Evolutionary conservation across 208 protist species (phyloP), one percentile per base, ranked within the genome.

Genomic region (Angomonas ambiguus): DNA sequence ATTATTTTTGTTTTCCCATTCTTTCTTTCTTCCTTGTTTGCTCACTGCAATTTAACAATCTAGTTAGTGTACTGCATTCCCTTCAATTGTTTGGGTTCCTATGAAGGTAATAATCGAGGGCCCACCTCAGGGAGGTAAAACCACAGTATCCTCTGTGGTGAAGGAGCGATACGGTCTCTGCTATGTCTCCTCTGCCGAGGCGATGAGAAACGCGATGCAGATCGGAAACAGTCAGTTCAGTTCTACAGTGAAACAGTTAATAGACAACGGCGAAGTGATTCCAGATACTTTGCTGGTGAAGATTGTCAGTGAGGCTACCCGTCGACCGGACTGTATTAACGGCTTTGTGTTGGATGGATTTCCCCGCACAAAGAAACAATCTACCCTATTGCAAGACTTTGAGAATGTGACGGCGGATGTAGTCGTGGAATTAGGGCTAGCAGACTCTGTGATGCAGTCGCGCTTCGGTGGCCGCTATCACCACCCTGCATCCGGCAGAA

Each of bases 321-420:
- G 76, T 38, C 69, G 83, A 8, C 82, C 88, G 28, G 87, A 94
- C 60, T 96, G 91, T 76, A 79, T 77, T 33, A 85, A 96, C 63
- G 93, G 93, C 42, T 96, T 94, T 64, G 79, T 97, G 24, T 55
- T 97, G n/a, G 91, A 97, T 69, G 91, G 85, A 45, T 95, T 93
- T 42, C 91, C 91, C 0, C 78, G 82, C 41, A 95, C 87, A 0
- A 62, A 76, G 45, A 75, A 69, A 62, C 93, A 96, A 67, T 87
- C 91, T 27, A 65, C 49, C 32, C 60, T 89, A 32, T 73, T 94
- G 76, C 70, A 77, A 33, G 77, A 82, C n/a, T 67, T 71, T 24
- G 81, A 83, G 30, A 60, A 62, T 22, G 77, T 95, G 8, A 55
- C 64, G 18, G 77, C 81, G 2, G 89, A 93, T 49, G 65, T 65